Percentiles rank a stretch among this genome's conserved stretches.
These are phyloP conservation scores for Actinidia arguta DNA, from an alignment of 179 eudicot species.

Conservation along the genomic window DNA sequence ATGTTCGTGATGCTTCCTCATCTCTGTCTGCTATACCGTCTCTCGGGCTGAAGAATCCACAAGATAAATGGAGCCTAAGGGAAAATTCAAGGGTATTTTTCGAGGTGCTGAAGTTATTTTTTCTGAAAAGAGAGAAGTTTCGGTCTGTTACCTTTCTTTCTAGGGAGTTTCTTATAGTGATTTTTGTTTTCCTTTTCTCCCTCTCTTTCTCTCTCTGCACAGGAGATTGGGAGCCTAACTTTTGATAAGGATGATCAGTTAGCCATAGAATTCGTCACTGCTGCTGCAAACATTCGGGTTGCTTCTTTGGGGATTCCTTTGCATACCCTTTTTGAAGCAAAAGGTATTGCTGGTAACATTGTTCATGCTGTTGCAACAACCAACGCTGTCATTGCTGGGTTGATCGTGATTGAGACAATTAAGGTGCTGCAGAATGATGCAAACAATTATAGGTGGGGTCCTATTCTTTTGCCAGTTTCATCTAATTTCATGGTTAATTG, in stretches of 20 bases:
- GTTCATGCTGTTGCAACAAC: conserved; percentile 99
- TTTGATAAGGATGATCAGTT: conserved; percentile 97
- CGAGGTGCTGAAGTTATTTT: conserved; percentile 77
- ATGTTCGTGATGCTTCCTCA: conserved; percentile 54
- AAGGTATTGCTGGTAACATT: conserved; percentile 98
- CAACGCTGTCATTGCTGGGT: conserved; percentile 92
- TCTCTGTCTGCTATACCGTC: conserved; percentile 86
- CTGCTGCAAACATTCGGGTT: conserved; percentile 97
- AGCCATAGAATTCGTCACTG: conserved; percentile 96
- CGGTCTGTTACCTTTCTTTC: conserved; percentile 10
- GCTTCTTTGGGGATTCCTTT: conserved; percentile 87
- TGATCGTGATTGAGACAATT: conserved; percentile 93
- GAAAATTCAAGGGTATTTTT: conserved; percentile 80
- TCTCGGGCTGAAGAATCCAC: conserved; percentile 91
- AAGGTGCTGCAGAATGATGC: conserved; percentile 83
- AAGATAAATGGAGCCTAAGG: conserved; percentile 86
- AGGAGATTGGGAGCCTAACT: conserved; percentile 83
- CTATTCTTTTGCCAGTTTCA: conserved; percentile 19
- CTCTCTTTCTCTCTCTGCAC: conserved; percentile 9
- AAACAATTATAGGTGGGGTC: conserved; percentile 58
- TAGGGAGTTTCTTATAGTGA: background rate
- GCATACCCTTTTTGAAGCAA: conserved; percentile 98
- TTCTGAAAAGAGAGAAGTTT: conserved; percentile 75
- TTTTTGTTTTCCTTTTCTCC: background rate
- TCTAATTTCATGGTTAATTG: conserved; percentile 1